These are phyloP conservation scores for Xylariaceae sp. DNA, from an alignment of 2,329 filamentous ascomycete genomes.

Conservation along the genomic window DNA sequence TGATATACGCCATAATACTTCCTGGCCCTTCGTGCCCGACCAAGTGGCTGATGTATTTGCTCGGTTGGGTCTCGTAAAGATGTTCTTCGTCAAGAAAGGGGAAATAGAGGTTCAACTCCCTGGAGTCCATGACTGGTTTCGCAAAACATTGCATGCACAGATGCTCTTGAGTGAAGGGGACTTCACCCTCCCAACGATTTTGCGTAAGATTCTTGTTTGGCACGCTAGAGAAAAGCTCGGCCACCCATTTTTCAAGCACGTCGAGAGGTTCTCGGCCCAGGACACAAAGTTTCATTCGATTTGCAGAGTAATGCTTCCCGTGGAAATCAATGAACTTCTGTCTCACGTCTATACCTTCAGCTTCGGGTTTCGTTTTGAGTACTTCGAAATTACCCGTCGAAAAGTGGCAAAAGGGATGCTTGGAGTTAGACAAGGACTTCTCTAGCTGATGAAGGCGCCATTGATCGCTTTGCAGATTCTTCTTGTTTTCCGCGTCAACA, in stretches of 20 bases:
- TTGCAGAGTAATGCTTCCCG: slow-evolving; percentile 86
- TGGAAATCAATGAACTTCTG: slow-evolving; percentile 94
- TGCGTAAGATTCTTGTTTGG: slow-evolving; percentile 77
- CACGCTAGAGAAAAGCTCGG: slow-evolving; percentile 79
- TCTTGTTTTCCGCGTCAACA: slow-evolving; percentile 96
- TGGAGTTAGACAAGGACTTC: slow-evolving; percentile 84
- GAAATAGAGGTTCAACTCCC: slow-evolving; percentile 79
- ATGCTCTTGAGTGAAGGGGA: slow-evolving; percentile 52
- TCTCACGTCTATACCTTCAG: slow-evolving; percentile 78
- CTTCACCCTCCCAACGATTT: slow-evolving; percentile 57
- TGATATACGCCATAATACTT: slow-evolving; percentile 87
- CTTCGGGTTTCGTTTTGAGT: slow-evolving; percentile 79
- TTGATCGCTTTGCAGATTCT: slow-evolving; percentile 88
- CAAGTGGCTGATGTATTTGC: slow-evolving; percentile 83
- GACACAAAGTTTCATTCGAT: slow-evolving; percentile 89
- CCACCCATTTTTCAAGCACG: slow-evolving; percentile 79
- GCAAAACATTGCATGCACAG: slow-evolving; percentile 75
- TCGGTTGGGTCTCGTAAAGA: slow-evolving; percentile 78
- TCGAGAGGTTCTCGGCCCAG: slow-evolving; percentile 82
- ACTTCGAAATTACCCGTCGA: slow-evolving; percentile 88
- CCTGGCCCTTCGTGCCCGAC: slow-evolving; percentile 93
- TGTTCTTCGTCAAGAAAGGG: slow-evolving; percentile 83
- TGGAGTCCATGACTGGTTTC: slow-evolving; percentile 88
- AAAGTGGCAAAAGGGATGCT: slow-evolving; percentile 89
- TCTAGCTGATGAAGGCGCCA: slow-evolving; percentile 88